These are phyloP conservation scores for Hymenoscyphus albidus DNA, from an alignment of 2,329 filamentous ascomycete species.

Conservation along the genomic window DNA sequence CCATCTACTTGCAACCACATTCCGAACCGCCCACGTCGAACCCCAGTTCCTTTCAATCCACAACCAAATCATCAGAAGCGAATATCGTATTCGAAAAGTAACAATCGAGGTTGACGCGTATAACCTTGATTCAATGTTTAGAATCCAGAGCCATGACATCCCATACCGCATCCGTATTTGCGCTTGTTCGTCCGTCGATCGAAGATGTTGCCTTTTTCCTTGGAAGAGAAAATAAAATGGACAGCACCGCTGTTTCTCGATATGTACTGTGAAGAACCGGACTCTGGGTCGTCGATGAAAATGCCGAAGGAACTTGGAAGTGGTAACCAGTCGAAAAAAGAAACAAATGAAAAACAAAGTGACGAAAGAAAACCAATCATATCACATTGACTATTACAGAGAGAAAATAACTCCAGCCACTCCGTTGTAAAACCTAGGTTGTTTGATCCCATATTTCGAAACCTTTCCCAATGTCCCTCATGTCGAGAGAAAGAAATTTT, in stretches of 20 bases:
- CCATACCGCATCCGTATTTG: neutral
- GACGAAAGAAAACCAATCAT: constrained; percentile 20
- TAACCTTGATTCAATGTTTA: neutral
- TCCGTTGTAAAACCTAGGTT: constrained; percentile 9
- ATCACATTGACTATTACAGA: constrained; percentile 27
- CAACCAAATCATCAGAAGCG: too few relatives aligned
- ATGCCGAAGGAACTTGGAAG: neutral
- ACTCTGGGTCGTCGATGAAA: neutral
- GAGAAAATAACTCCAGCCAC: constrained; percentile 20
- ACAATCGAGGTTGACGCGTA: too few relatives aligned
- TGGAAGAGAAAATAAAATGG: neutral
- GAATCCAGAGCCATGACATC: neutral
- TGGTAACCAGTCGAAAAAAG: neutral
- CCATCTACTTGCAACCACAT: too few relatives aligned
- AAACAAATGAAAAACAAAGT: neutral
- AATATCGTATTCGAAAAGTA: too few relatives aligned
- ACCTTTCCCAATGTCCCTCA: neutral
- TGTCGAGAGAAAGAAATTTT: neutral
- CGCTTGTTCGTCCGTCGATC: neutral
- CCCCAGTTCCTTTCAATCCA: too few relatives aligned
- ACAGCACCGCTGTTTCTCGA: constrained; percentile 2
- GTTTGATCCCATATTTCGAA: constrained; percentile 10
- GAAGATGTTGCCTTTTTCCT: neutral
- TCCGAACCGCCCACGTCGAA: too few relatives aligned
- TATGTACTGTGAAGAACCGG: constrained; percentile 3